phyloP scores from a whole-genome alignment of 2,329 filamentous ascomycete genomes.

The Plectosphaerella plurivora region DNA sequence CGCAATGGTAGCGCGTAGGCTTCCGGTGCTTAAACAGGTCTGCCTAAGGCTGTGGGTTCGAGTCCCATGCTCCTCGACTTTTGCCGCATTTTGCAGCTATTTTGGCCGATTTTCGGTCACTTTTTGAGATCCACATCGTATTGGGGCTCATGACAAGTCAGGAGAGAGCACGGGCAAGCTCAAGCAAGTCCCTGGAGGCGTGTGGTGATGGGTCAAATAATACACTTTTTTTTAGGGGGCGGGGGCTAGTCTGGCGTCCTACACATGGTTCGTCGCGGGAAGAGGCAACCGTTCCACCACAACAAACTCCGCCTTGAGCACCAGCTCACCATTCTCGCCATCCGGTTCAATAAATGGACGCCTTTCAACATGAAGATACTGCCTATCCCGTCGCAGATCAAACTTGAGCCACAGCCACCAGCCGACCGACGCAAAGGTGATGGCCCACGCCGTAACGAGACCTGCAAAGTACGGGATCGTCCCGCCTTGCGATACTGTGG shows the following conservation, averaged over 20 bases:
- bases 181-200: too few species aligned
- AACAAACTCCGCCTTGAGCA: conserved; percentile 3
- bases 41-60: not conserved
- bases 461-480: not conserved
- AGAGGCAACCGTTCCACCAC: not conserved
- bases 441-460: not conserved
- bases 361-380: not conserved
- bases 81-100: too few species aligned
- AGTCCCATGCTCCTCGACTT: not conserved
- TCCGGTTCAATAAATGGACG: conserved; percentile 3
- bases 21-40: not conserved
- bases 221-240: too few species aligned
- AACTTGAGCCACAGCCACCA: conserved; percentile 1
- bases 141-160: too few species aligned
- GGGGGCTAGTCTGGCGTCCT: too few species aligned
- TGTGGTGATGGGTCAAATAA: too few species aligned
- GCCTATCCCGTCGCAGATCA: not conserved
- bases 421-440: not conserved
- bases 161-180: too few species aligned
- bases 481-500: not conserved
- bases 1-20: not conserved
- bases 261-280: not conserved
- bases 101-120: too few species aligned
- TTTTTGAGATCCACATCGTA: too few species aligned
- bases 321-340: conserved; percentile 2